Conservation (phyloP, 169 alveolate species). For the Plasmodium cynomolgi region DNA sequence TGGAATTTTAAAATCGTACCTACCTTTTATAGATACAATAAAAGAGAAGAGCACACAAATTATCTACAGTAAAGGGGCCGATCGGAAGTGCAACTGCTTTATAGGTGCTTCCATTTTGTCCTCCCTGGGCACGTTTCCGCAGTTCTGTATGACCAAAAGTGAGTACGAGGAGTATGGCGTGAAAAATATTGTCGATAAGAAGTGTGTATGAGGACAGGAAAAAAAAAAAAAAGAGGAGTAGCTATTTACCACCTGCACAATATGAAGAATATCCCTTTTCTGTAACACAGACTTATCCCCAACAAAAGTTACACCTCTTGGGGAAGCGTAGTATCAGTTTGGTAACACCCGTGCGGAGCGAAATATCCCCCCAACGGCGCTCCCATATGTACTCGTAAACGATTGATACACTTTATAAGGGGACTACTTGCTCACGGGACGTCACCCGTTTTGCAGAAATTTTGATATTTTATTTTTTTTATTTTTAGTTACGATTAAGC, state of each 20-base stretch:
- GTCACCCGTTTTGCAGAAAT: neutral
- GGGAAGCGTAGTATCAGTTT: neutral
- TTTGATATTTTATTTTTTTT: neutral
- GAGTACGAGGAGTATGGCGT: slow-evolving; percentile 83
- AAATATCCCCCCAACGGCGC: neutral
- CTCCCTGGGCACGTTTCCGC: slow-evolving; percentile 80
- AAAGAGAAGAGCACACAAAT: slow-evolving; percentile 30
- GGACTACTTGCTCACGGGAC: neutral
- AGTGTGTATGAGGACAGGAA: slow-evolving; percentile 46
- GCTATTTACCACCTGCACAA: neutral
- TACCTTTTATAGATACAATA: slow-evolving; percentile 76
- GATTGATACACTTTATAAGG: neutral
- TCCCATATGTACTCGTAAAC: neutral
- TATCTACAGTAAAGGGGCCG: slow-evolving; percentile 75
- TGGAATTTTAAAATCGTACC: slow-evolving; percentile 78
- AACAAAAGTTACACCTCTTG: neutral
- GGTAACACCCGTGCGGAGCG: neutral
- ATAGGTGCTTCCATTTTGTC: slow-evolving; percentile 86
- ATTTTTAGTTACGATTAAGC: neutral
- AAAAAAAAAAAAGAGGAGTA: neutral
- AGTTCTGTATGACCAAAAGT: slow-evolving; percentile 79
- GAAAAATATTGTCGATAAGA: slow-evolving; percentile 77
- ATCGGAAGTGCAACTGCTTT: slow-evolving; percentile 83
- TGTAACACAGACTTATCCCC: neutral
- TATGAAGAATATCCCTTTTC: neutral